Evolutionary conservation across 2,329 filamentous ascomycete genomes (phyloP).

Genomic region (Ceratocystis smalleyi): DNA sequence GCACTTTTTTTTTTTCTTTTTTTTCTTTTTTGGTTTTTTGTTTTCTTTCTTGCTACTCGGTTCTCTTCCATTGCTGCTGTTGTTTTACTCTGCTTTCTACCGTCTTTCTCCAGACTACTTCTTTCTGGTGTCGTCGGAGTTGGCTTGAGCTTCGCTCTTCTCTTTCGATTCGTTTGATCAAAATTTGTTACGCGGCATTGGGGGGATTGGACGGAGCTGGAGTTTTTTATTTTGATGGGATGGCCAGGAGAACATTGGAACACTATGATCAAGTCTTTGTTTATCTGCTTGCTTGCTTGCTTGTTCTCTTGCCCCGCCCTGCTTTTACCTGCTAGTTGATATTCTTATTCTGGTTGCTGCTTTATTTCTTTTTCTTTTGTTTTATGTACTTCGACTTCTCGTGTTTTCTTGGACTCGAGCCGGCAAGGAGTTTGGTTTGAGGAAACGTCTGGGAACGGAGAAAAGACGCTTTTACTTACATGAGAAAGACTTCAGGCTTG

Average conservation of each 20-base stretch:
- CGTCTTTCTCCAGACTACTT: slow-evolving; percentile 9
- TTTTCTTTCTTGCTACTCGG: slow-evolving; percentile 16
- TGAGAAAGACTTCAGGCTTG: background rate
- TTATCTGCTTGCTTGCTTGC: slow-evolving; percentile 14
- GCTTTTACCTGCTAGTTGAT: slow-evolving; percentile 5
- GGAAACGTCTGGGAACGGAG: background rate
- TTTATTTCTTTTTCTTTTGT: slow-evolving; percentile 6
- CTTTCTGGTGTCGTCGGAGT: slow-evolving; percentile 17
- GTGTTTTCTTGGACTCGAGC: background rate
- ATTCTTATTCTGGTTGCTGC: slow-evolving; percentile 12
- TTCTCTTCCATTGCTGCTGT: slow-evolving; percentile 17
- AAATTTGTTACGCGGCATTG: slow-evolving; percentile 11
- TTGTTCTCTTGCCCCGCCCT: background rate
- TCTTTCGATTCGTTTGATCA: slow-evolving; percentile 10
- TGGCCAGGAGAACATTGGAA: slow-evolving; percentile 5
- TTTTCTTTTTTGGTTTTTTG: slow-evolving; percentile 17
- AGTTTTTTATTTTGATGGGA: slow-evolving; percentile 12
- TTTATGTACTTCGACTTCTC: slow-evolving; percentile 1
- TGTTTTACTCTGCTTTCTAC: slow-evolving; percentile 17
- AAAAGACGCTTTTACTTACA: background rate
- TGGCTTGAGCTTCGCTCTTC: slow-evolving; percentile 12
- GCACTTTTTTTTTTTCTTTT: background rate
- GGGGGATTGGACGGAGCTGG: slow-evolving; percentile 15
- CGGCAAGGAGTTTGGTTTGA: background rate
- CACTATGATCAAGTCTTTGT: slow-evolving; percentile 6